Evolutionary conservation across 2,329 filamentous ascomycete genomes (phyloP).

Genomic region (Paraphaeosphaeria minitans): DNA sequence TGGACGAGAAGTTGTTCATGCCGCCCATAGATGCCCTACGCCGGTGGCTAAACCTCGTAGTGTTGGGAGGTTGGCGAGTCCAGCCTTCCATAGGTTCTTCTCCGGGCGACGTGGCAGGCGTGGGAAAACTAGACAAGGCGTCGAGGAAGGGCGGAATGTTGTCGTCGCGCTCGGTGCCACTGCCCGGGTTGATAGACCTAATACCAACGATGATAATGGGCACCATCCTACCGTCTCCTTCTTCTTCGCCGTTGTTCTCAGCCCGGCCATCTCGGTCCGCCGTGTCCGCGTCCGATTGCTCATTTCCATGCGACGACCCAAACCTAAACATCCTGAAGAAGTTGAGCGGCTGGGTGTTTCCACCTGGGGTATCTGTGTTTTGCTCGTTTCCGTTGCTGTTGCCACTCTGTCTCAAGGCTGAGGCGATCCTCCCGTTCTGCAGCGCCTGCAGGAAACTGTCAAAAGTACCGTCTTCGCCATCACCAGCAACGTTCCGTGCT

Average conservation of each 20-base stretch:
- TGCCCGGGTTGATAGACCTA: slow-evolving; percentile 64
- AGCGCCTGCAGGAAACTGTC: slow-evolving; percentile 67
- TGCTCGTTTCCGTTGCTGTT: slow-evolving; percentile 44
- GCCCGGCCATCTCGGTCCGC: slow-evolving; percentile 29
- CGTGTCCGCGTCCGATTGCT: slow-evolving; percentile 1
- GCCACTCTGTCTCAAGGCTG: slow-evolving; percentile 56
- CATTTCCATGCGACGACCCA: slow-evolving; percentile 53
- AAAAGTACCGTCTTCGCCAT: slow-evolving; percentile 65
- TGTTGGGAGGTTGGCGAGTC: slow-evolving; percentile 59
- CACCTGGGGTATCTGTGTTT: slow-evolving; percentile 43
- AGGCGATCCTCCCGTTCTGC: slow-evolving; percentile 64
- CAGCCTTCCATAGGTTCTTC: slow-evolving; percentile 57
- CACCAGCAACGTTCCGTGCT: slow-evolving; percentile 59
- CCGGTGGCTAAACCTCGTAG: slow-evolving; percentile 59
- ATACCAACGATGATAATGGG: slow-evolving; percentile 74
- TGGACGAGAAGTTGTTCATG: slow-evolving; percentile 54
- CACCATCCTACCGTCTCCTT: slow-evolving; percentile 62
- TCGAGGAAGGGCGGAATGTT: slow-evolving; percentile 57
- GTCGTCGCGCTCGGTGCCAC: slow-evolving; percentile 52
- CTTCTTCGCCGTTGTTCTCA: slow-evolving; percentile 19
- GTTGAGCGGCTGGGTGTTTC: slow-evolving; percentile 62
- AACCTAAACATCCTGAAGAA: slow-evolving; percentile 73
- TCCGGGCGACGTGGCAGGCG: slow-evolving; percentile 52
- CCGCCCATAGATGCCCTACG: slow-evolving; percentile 61
- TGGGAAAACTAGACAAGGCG: slow-evolving; percentile 55